Percentiles rank a stretch among this genome's conserved stretches.
phyloP scores from a whole-genome alignment of 805 yeast genomes.

The Lachancea meyersii region DNA sequence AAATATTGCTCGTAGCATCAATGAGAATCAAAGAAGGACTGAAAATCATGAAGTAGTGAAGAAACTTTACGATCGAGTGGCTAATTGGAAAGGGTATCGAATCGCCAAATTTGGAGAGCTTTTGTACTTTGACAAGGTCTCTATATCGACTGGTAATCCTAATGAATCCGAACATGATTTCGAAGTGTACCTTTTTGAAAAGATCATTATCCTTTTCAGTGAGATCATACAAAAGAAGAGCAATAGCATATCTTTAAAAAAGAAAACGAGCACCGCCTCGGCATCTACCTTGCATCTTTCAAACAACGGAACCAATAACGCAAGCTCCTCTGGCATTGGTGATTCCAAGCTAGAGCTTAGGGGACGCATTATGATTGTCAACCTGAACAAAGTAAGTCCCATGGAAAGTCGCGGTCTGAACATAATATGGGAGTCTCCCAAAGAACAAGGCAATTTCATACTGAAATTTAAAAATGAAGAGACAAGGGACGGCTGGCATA shows the following conservation, averaged over 20 bases:
- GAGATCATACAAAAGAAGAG: slow-evolving; percentile 49
- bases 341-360: slow-evolving; percentile 52
- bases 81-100: slow-evolving; percentile 89
- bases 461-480: slow-evolving; percentile 82
- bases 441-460: slow-evolving; percentile 80
- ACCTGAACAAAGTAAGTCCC: slow-evolving; percentile 44
- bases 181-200: slow-evolving; percentile 82
- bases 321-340: slow-evolving; percentile 12
- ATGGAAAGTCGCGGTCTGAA: slow-evolving; percentile 52
- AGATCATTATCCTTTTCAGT: slow-evolving; percentile 56
- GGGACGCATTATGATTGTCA: slow-evolving; percentile 77
- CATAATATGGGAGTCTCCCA: slow-evolving; percentile 77
- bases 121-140: slow-evolving; percentile 64
- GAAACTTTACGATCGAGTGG: slow-evolving; percentile 65
- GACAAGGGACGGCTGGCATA: slow-evolving; percentile 73
- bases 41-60: slow-evolving; percentile 73
- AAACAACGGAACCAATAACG: slow-evolving; percentile 10
- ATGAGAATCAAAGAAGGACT: slow-evolving; percentile 88
- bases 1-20: slow-evolving; percentile 79
- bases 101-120: slow-evolving; percentile 78
- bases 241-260: slow-evolving; percentile 38
- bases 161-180: slow-evolving; percentile 76
- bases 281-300: slow-evolving; percentile 15
- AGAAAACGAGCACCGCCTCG: slow-evolving; percentile 31
- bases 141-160: slow-evolving; percentile 38